phyloP scores from a whole-genome alignment of 352 stramenopile genomes.

The Globisporangium paddicum region DNA sequence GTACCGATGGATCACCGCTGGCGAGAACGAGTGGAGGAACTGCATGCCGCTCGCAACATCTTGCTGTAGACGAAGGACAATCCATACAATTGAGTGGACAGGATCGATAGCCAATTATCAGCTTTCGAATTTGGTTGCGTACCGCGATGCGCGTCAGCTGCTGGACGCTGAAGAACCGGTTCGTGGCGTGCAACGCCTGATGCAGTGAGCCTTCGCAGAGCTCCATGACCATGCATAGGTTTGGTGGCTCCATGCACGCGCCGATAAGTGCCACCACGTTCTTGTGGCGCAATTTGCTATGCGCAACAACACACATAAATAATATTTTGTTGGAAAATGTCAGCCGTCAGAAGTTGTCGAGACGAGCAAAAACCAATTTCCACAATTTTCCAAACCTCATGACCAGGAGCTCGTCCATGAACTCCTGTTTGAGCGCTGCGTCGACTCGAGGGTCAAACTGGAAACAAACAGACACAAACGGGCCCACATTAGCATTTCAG shows the following conservation, averaged over 20 bases:
- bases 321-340: neutral
- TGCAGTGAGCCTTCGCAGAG: slow-evolving; percentile 67
- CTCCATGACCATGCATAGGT: slow-evolving; percentile 82
- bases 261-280: slow-evolving; percentile 79
- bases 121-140: neutral
- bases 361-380: neutral
- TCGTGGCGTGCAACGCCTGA: slow-evolving; percentile 53
- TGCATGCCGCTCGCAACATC: slow-evolving; percentile 83
- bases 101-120: neutral
- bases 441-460: slow-evolving; percentile 87
- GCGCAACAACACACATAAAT: slow-evolving; percentile 8
- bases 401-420: slow-evolving; percentile 92
- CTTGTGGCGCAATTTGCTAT: slow-evolving; percentile 53
- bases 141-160: slow-evolving; percentile 51
- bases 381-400: slow-evolving; percentile 50
- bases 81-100: no score
- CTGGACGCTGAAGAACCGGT: slow-evolving; percentile 45
- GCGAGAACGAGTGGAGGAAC: slow-evolving; percentile 80
- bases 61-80: slow-evolving; percentile 22
- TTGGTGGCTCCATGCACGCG: slow-evolving; percentile 64
- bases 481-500: neutral
- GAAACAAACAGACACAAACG: neutral
- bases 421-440: slow-evolving; percentile 84
- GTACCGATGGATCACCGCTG: slow-evolving; percentile 85
- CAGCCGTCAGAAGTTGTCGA: slow-evolving; percentile 11